A percentile compares a stretch with the other conserved stretches of the same genome.
phyloP scores from a whole-genome alignment of 208 protist genomes.

The Willaertia magna region DNA sequence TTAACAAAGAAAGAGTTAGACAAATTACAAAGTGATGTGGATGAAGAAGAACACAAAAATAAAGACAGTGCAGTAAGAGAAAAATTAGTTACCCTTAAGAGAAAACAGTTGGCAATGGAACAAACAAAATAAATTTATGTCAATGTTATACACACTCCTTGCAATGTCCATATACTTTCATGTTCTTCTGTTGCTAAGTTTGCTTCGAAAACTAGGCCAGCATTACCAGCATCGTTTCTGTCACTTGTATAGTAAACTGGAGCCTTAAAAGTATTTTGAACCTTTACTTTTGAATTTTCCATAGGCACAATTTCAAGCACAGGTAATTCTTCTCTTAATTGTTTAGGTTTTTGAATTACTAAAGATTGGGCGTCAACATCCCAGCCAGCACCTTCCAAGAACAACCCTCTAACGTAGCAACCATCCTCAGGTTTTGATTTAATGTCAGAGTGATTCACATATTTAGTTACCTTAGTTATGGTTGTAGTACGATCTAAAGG shows the following conservation, averaged over 20 bases:
- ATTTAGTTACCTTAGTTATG: constrained; percentile 79
- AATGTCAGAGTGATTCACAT: constrained; percentile 52
- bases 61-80: background rate
- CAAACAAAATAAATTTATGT: too few relatives aligned
- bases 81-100: background rate
- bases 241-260: constrained; percentile 96
- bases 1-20: background rate
- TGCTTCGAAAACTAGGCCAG: constrained; percentile 94
- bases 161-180: constrained; percentile 82
- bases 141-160: constrained; percentile 52
- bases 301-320: constrained; percentile 93
- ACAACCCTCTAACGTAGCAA: constrained; percentile 89
- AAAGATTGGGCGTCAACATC: constrained; percentile 65
- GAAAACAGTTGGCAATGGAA: too few relatives aligned
- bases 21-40: background rate
- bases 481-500: constrained; percentile 90
- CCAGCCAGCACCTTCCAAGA: constrained; percentile 91
- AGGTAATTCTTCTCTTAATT: constrained; percentile 86
- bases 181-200: constrained; percentile 81
- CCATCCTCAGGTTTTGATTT: constrained; percentile 62
- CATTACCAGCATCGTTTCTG: constrained; percentile 85
- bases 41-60: background rate
- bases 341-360: constrained; percentile 76
- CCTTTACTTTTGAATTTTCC: constrained; percentile 80
- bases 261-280: constrained; percentile 80